Evolutionary conservation across 2,329 filamentous ascomycete genomes (phyloP).

Genomic region (Colletotrichum siamense): DNA sequence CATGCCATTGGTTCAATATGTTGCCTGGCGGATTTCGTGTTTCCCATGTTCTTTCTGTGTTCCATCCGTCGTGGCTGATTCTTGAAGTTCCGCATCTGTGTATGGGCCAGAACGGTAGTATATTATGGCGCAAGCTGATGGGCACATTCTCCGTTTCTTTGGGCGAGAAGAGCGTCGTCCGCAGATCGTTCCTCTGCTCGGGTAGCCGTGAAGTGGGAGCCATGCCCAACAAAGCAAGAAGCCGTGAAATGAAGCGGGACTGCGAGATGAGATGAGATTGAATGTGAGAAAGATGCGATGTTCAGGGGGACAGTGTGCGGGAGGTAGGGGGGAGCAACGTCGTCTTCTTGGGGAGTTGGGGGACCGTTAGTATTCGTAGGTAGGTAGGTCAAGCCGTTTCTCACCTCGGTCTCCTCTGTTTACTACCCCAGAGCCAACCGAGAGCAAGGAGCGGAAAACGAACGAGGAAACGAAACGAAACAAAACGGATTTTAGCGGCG

Average conservation of each 20-base stretch:
- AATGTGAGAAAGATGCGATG: not conserved
- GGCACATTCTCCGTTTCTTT: not conserved
- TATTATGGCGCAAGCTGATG: not conserved
- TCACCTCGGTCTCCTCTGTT: not conserved
- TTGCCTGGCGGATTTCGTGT: not conserved
- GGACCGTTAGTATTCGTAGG: not conserved
- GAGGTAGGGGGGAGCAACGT: not conserved
- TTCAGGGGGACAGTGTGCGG: constrained; percentile 3
- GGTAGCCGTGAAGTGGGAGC: not conserved
- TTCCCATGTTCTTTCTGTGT: not conserved
- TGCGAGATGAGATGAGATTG: constrained; percentile 9
- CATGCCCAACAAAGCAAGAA: constrained; percentile 4
- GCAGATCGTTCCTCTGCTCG: constrained; percentile 6
- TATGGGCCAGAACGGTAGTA: not conserved
- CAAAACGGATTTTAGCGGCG: constrained; percentile 3
- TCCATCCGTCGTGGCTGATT: not conserved
- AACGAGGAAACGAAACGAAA: constrained; percentile 18
- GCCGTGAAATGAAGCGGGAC: constrained; percentile 6
- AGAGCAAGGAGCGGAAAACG: not conserved
- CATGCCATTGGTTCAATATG: not conserved
- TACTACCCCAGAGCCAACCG: constrained; percentile 15
- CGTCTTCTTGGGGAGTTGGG: not conserved
- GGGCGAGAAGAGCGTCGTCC: not conserved
- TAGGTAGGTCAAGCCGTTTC: not conserved
- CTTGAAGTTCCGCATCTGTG: not conserved